Conservation (phyloP, 306 rosid species). For the Astragalus membranaceus region DNA sequence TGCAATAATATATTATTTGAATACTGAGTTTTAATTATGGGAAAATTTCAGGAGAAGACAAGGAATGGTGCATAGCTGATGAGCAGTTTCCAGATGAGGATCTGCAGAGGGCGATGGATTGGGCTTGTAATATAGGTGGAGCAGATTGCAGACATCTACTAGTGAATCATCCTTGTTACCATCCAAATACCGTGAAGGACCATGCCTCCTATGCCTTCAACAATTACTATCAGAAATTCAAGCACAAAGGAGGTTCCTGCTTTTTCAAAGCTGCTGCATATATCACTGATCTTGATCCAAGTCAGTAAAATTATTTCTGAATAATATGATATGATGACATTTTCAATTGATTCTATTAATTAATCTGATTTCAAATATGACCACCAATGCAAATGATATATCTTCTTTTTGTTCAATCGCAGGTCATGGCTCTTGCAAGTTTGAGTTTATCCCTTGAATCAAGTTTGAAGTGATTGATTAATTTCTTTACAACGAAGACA, state of each 20-base stretch:
- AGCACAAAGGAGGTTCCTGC: slow-evolving; percentile 62
- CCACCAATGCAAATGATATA: not conserved
- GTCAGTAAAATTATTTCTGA: slow-evolving; percentile 30
- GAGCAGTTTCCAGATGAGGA: slow-evolving; percentile 66
- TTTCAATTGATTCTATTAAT: not conserved
- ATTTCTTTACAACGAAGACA: not conserved
- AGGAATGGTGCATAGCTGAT: slow-evolving; percentile 81
- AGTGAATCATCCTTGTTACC: slow-evolving; percentile 44
- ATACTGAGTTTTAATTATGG: not conserved
- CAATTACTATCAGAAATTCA: slow-evolving; percentile 57
- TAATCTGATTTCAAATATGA: not conserved
- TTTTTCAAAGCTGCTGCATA: slow-evolving; percentile 71
- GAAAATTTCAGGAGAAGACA: slow-evolving; percentile 39
- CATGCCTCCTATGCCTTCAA: slow-evolving; percentile 75
- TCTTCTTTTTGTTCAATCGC: slow-evolving; percentile 19
- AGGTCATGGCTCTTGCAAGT: slow-evolving; percentile 63
- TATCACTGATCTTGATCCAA: slow-evolving; percentile 72
- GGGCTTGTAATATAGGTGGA: slow-evolving; percentile 67
- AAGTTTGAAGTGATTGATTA: not conserved
- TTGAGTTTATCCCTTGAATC: slow-evolving; percentile 40
- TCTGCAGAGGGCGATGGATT: slow-evolving; percentile 58
- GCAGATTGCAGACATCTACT: slow-evolving; percentile 58
- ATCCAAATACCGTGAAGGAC: slow-evolving; percentile 55
- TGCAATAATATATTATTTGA: not conserved
- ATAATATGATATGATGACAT: not conserved